phyloP scores from a whole-genome alignment of 495 filamentous ascomycete genomes.

The Annulohypoxylon nitens region DNA sequence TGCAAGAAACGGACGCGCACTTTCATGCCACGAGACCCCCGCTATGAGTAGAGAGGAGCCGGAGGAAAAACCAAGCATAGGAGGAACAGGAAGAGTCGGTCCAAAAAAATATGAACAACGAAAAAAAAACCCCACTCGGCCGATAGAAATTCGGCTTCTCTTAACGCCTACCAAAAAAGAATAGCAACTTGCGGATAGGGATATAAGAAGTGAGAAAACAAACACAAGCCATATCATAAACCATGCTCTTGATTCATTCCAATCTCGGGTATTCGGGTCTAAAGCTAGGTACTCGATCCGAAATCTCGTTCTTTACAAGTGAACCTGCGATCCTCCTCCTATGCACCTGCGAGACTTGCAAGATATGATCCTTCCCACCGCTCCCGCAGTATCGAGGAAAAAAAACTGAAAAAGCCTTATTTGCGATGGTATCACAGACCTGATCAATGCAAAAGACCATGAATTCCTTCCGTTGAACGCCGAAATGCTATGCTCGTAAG shows the following conservation, averaged over 20 bases:
- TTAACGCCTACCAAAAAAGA: constrained; percentile 34
- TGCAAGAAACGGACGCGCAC: constrained; percentile 31
- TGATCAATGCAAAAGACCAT: constrained; percentile 41
- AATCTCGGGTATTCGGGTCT: constrained; percentile 39
- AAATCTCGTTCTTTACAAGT: constrained; percentile 45
- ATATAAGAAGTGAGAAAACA: constrained; percentile 23
- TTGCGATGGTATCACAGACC: constrained; percentile 23
- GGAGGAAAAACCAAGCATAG: not conserved
- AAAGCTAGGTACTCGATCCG: constrained; percentile 35
- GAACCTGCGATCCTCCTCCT: constrained; percentile 22
- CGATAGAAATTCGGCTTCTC: constrained; percentile 9
- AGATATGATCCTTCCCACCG: constrained; percentile 17
- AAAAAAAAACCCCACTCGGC: constrained; percentile 10
- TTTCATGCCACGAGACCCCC: constrained; percentile 23
- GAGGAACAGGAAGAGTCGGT: not conserved
- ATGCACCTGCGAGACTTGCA: constrained; percentile 14
- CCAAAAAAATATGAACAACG: constrained; percentile 15
- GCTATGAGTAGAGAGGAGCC: constrained; percentile 19
- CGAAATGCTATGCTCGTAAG: constrained; percentile 50
- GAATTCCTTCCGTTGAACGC: constrained; percentile 42
- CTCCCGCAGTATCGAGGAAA: constrained; percentile 9
- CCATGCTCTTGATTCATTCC: constrained; percentile 40
- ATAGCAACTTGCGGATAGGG: constrained; percentile 10
- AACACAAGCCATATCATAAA: constrained; percentile 21
- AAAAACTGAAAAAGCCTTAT: constrained; percentile 23